phyloP scores from a whole-genome alignment of 495 filamentous ascomycete genomes.

The Aspergillus bertholletiae region DNA sequence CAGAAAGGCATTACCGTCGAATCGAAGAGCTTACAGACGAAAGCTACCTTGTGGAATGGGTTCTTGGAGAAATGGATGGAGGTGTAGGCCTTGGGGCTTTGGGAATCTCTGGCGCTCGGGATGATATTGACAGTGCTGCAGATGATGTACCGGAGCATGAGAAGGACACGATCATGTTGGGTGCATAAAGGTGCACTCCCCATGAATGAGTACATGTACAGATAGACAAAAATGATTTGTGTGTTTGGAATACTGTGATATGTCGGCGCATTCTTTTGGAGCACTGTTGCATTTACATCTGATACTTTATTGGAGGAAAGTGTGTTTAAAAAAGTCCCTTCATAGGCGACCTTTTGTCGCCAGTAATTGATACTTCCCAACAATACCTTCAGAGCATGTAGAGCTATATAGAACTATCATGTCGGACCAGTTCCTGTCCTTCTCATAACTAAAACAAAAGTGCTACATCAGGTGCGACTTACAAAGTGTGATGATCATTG shows the following conservation, averaged over 20 bases:
- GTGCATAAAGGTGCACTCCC: slow-evolving; percentile 19
- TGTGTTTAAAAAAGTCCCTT: slow-evolving; percentile 12
- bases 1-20: slow-evolving; percentile 83
- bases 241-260: slow-evolving; percentile 11
- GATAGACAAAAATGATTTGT: slow-evolving; percentile 17
- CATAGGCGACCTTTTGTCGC: not conserved
- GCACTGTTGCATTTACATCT: slow-evolving; percentile 19
- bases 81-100: slow-evolving; percentile 42
- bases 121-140: slow-evolving; percentile 11
- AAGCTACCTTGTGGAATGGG: slow-evolving; percentile 90
- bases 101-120: slow-evolving; percentile 4
- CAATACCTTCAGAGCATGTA: not conserved
- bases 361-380: not conserved
- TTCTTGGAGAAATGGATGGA: slow-evolving; percentile 88
- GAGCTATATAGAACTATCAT: not conserved
- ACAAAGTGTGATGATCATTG: not conserved
- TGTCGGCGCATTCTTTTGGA: slow-evolving; percentile 18
- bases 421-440: not conserved
- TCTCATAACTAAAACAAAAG: not conserved
- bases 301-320: slow-evolving; percentile 5
- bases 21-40: slow-evolving; percentile 90
- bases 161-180: slow-evolving; percentile 46
- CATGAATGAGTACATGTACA: slow-evolving; percentile 18
- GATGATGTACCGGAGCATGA: slow-evolving; percentile 34
- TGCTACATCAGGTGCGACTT: not conserved